These are phyloP conservation scores for Guadua angustifolia DNA, from an alignment of 176 grass and related monocot species.

Conservation along the genomic window DNA sequence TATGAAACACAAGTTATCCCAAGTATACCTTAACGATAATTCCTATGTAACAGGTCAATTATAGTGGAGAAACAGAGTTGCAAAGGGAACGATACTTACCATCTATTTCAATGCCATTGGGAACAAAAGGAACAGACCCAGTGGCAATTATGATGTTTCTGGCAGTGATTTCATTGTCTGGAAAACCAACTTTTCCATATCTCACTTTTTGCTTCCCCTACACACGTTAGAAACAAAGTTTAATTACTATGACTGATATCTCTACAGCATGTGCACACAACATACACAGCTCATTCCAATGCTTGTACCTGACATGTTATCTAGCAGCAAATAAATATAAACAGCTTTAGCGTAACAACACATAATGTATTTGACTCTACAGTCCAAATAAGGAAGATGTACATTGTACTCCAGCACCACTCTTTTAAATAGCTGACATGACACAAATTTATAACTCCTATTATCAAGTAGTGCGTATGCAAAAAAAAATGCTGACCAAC, in stretches of 20 bases:
- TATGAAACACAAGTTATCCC: conserved; percentile 13
- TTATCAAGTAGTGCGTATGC: not conserved
- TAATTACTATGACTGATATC: not conserved
- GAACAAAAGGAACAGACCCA: conserved; percentile 76
- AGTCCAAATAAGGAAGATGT: not conserved
- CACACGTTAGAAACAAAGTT: conserved; percentile 9
- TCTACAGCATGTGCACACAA: not conserved
- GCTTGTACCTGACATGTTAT: conserved; percentile 4
- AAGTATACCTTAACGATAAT: conserved; percentile 19
- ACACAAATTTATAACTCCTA: not conserved
- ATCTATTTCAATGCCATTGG: conserved; percentile 86
- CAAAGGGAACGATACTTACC: conserved; percentile 51
- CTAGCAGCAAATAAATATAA: not conserved
- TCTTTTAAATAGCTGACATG: not conserved
- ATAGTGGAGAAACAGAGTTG: not conserved
- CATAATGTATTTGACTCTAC: conserved; percentile 12
- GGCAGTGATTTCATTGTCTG: conserved; percentile 74
- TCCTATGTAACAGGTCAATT: not conserved
- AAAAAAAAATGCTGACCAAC: not conserved
- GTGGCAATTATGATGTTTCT: conserved; percentile 78
- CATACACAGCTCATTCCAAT: not conserved
- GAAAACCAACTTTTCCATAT: conserved; percentile 74
- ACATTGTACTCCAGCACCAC: conserved; percentile 4
- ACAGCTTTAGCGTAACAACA: conserved; percentile 4
- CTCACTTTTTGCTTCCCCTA: conserved; percentile 69